phyloP scores from a whole-genome alignment of 192 early-diverging fungal genomes.

The Haplosporangium gracile region DNA sequence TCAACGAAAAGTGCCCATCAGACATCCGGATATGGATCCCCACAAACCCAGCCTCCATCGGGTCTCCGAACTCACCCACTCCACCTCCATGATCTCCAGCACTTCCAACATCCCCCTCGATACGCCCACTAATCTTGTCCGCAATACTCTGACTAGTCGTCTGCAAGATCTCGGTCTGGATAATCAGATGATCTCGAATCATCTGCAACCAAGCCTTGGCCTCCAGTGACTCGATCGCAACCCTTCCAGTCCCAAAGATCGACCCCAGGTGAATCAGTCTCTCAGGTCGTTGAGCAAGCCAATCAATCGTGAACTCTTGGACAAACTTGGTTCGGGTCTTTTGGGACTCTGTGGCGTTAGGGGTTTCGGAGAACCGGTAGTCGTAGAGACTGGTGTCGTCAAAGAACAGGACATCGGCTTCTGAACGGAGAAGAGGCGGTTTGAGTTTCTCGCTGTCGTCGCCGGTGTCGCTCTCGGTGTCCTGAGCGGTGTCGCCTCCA shows the following conservation, averaged over 20 bases:
- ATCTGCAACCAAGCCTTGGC: constrained; percentile 33
- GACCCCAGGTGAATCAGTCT: constrained; percentile 63
- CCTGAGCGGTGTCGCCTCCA: not conserved
- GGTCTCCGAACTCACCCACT: not conserved
- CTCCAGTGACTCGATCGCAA: constrained; percentile 53
- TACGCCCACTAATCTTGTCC: constrained; percentile 52
- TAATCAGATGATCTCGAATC: constrained; percentile 39
- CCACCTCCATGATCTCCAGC: not conserved
- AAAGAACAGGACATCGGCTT: constrained; percentile 51
- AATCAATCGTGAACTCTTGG: constrained; percentile 55
- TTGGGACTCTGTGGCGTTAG: constrained; percentile 25
- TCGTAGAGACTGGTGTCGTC: constrained; percentile 58
- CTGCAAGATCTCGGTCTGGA: constrained; percentile 54
- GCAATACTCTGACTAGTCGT: constrained; percentile 53
- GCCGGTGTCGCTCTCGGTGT: not conserved
- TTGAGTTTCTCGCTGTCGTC: constrained; percentile 19
- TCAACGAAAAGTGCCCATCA: constrained; percentile 51
- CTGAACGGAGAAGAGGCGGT: constrained; percentile 24
- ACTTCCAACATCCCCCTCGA: constrained; percentile 14
- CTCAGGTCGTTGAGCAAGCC: constrained; percentile 54
- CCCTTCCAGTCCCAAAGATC: constrained; percentile 57
- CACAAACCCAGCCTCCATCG: constrained; percentile 35
- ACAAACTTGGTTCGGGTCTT: constrained; percentile 37
- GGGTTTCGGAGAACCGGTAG: constrained; percentile 61
- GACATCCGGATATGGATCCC: constrained; percentile 53